phyloP scores from a whole-genome alignment of 495 filamentous ascomycete species.

The Hypoxylon rickii region DNA sequence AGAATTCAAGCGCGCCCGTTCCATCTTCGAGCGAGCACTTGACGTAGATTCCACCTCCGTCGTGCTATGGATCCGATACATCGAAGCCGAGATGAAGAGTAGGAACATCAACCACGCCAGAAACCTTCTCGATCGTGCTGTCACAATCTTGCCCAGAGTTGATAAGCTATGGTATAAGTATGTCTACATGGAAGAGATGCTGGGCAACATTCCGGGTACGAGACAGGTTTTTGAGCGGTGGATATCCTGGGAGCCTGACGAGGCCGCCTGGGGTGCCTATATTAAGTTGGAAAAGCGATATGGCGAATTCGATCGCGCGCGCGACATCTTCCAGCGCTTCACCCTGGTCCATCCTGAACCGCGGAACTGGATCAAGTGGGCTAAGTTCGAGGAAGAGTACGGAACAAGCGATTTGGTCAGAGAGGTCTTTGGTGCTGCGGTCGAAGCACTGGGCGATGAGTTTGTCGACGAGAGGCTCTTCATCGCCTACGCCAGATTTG shows the following conservation, averaged over 20 bases:
- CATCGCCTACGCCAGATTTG: slow-evolving; percentile 88
- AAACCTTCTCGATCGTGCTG: slow-evolving; percentile 91
- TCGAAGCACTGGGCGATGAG: slow-evolving; percentile 90
- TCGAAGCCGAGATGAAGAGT: slow-evolving; percentile 95
- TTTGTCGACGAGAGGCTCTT: slow-evolving; percentile 97
- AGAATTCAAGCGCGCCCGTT: slow-evolving; percentile 93
- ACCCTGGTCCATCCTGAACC: slow-evolving; percentile 94
- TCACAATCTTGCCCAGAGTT: slow-evolving; percentile 86
- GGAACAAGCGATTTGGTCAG: slow-evolving; percentile 89
- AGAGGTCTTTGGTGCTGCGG: slow-evolving; percentile 87
- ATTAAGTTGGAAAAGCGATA: slow-evolving; percentile 98
- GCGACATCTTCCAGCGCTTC: slow-evolving; percentile 86
- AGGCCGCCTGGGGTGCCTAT: slow-evolving; percentile 92
- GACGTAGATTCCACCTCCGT: slow-evolving; percentile 89
- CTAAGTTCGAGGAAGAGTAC: slow-evolving; percentile 93
- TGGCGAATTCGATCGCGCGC: slow-evolving; percentile 81
- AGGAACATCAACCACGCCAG: slow-evolving; percentile 97
- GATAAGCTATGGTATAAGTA: slow-evolving; percentile 99
- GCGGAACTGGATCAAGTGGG: slow-evolving; percentile 98
- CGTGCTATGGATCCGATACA: slow-evolving; percentile 83
- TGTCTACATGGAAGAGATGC: slow-evolving; percentile 97
- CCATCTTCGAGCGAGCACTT: slow-evolving; percentile 92
- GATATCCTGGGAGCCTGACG: slow-evolving; percentile 98
- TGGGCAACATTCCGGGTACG: slow-evolving; percentile 88
- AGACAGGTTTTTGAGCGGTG: slow-evolving; percentile 96